A percentile compares a stretch with the other conserved stretches of the same genome.
Evolutionary conservation across 2,329 filamentous ascomycete species (phyloP).

Genomic region (Claviceps sp.): DNA sequence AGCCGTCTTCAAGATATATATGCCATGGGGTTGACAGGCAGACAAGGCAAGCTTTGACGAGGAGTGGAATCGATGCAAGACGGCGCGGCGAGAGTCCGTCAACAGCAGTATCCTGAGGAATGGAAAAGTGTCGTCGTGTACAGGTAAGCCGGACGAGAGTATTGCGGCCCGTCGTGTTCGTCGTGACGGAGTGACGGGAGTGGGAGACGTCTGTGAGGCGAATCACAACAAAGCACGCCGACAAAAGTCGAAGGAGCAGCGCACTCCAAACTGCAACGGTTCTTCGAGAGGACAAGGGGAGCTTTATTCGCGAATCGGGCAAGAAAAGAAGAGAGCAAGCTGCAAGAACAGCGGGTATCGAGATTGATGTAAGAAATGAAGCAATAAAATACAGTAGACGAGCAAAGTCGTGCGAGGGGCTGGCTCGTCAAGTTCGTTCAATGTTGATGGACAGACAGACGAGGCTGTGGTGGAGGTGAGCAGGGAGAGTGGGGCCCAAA

Average conservation of each 20-base stretch:
- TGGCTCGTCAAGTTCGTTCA: background rate
- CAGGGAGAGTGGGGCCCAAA: conserved; percentile 1
- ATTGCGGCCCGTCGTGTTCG: background rate
- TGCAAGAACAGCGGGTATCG: background rate
- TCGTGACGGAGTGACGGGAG: no score
- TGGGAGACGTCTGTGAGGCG: background rate
- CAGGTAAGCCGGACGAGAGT: background rate
- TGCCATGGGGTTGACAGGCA: conserved; percentile 2
- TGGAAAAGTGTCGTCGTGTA: background rate
- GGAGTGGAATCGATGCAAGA: background rate
- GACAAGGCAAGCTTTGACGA: background rate
- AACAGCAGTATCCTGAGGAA: background rate
- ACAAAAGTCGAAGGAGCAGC: background rate
- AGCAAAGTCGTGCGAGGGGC: conserved; percentile 1
- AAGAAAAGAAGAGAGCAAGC: background rate
- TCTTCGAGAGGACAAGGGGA: background rate
- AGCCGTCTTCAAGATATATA: conserved; percentile 1
- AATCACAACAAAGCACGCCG: background rate
- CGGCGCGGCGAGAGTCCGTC: background rate
- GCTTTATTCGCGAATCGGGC: background rate
- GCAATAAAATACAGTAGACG: conserved; percentile 4
- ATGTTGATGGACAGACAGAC: background rate
- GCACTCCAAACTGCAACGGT: background rate
- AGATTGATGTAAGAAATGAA: conserved; percentile 1
- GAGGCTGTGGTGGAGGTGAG: background rate